Base-by-base conservation (phyloP, 2,329 filamentous ascomycete species). In the Trichoderma polysporum region DNA sequence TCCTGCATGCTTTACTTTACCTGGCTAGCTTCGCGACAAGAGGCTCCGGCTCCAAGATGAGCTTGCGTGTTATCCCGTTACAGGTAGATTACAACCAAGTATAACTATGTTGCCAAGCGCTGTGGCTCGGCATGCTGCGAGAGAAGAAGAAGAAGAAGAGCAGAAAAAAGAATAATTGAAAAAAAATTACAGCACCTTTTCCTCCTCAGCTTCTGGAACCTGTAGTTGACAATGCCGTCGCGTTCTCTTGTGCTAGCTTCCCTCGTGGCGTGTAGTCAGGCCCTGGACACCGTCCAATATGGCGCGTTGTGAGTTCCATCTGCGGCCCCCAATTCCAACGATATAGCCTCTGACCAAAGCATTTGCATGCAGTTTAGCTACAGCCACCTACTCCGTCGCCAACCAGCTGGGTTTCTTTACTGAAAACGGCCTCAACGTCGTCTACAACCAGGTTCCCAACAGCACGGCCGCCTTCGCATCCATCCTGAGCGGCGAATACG, bases 401-500 rank as follows among this genome's bases (percentile, higher is more conserved):
- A 62, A 62, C 22, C 59, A 62, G 47, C 33, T 62, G 3, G 59
- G 59, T 17, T 62, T 62, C 25, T 62, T 62, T 33, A 41, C 59
- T 17, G 59, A 62, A 1, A 53, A 53, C 7, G 47, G 59, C 31
- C 59, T 62, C 47, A 31, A 62, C n/a, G 59, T 62, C 6, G 12
- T 62, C 25, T 62, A 62, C 33, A 52, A 29, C 33, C 45, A 52
- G 22, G 59, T 62, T 9, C 56, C 56, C 17, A 62, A 62, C 35
- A 62, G 59, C 33, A 53, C 59, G 6, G 59, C 59, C 1, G 59
- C 59, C 35, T 62, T 62, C 33, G 45, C 45, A 12, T 62, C 59
- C 59, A 52, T 62, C 33, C 59, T 62, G 22, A 53, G 22, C 17
- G 59, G 59, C 33, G 5, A 62, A 41, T 62, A 62, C 33, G 59